Evolutionary conservation across 805 yeast species (phyloP).

Genomic region (Ogataea dorogensis): DNA sequence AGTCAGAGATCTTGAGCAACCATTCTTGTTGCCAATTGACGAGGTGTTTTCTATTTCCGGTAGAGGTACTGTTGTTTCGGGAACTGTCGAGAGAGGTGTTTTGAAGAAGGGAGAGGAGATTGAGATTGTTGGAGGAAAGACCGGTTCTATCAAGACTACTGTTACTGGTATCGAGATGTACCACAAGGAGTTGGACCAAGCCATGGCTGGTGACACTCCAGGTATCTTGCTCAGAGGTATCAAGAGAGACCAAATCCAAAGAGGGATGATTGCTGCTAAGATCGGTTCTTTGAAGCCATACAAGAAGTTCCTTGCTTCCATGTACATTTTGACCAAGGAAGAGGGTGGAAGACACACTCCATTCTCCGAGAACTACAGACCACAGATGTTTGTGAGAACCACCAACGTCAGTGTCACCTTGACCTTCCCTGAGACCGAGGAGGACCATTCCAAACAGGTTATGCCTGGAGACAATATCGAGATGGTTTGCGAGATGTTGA

Average conservation of each 20-base stretch:
- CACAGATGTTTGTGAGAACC: conserved; percentile 95
- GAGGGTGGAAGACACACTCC: conserved; percentile 99
- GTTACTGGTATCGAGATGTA: conserved; percentile 99
- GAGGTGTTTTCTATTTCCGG: conserved; percentile 98
- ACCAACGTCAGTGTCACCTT: conserved; percentile 90
- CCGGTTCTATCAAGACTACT: conserved; percentile 76
- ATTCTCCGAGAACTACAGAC: conserved; percentile 95
- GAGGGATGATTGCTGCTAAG: conserved; percentile 97
- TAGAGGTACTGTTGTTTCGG: conserved; percentile 99
- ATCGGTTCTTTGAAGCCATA: conserved; percentile 90
- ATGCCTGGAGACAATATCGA: conserved; percentile 98
- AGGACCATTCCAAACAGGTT: conserved; percentile 85
- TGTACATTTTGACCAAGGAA: conserved; percentile 89
- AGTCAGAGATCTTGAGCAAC: conserved; percentile 89
- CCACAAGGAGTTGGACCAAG: conserved; percentile 96
- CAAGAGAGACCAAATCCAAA: conserved; percentile 92
- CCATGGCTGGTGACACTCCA: conserved; percentile 99
- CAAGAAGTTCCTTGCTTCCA: conserved; percentile 89
- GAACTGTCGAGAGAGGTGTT: conserved; percentile 98
- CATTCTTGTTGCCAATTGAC: conserved; percentile 96
- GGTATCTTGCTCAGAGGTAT: conserved; percentile 97
- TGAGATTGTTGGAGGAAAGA: conserved; percentile 90
- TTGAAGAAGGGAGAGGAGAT: conserved; percentile 98
- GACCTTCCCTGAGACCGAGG: conserved; percentile 79
- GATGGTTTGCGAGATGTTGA: conserved; percentile 86